Evolutionary conservation across 2,329 filamentous ascomycete species (phyloP), one percentile per base, ranked within the genome.

Genomic region (Trichoderma arundinaceum): DNA sequence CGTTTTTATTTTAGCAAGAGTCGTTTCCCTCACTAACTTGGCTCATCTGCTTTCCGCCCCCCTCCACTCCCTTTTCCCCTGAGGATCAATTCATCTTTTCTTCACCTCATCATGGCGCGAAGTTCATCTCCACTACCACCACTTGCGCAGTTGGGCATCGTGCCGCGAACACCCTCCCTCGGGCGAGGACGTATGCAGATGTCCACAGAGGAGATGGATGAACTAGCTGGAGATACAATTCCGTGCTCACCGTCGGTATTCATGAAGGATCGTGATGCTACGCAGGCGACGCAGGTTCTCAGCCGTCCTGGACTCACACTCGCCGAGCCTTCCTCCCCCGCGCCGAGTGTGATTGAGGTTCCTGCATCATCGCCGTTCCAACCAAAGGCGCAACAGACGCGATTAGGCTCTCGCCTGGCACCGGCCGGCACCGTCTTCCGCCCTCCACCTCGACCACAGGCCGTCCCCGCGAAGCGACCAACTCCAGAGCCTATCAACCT

Each of bases 311-410:
- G 74, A 2, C 75, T 82, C 38, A 68, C 69, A 2, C 63, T 72
- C 1, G 63, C 72, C 35, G 68, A 72, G 51, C 78, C 78, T 28
- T 81, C 83, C 7, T 84, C 84, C 0, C 80, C 80, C 8, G 71
- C 77, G 10, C 71, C 77, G 32, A 79, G 80, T 39, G 72, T 81
- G 17, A 74, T 97, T 64, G 94, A 97, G 76, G 94, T 97, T 3
- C 89, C 90, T 35, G 92, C 92, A n/a, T 97, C 94, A 3, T 97
- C 94, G 1, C 94, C 93, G 1, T 83, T 89, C 65, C 84, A 85
- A 66, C 73, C 65, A 71, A 75, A 72, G 62, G 71, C 72, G 58
- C 65, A 71, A 33, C 64, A 73, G 32, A 70, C 59, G 49, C 59
- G 70, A 56, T 67, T 80, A 32, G 86, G 84, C 22, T 88, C 82